Conservation (phyloP, 768 basidiomycete genomes). For the Mycena alexandri region DNA sequence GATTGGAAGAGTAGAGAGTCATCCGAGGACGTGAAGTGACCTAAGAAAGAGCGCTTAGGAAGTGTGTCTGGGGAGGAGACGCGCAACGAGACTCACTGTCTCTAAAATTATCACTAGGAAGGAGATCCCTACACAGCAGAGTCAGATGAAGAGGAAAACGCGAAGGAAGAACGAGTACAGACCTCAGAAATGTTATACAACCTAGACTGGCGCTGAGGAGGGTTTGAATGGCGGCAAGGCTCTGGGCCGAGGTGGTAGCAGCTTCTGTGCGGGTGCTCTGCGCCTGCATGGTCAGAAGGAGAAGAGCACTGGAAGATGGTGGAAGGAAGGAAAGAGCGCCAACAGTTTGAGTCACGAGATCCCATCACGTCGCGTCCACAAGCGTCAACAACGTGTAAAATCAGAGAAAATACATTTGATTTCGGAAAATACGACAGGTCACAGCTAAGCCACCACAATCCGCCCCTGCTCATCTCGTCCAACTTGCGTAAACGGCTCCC, state of each 20-base stretch:
- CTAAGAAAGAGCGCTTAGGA: conserved; percentile 45
- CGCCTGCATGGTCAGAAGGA: conserved; percentile 54
- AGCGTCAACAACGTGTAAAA: neutral
- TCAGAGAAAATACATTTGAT: neutral
- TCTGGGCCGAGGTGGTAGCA: conserved; percentile 68
- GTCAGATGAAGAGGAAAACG: conserved; percentile 8
- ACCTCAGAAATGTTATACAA: conserved; percentile 84
- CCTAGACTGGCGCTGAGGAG: conserved; percentile 80
- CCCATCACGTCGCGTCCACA: conserved; percentile 8
- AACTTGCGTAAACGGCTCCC: conserved; percentile 7
- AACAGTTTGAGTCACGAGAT: neutral
- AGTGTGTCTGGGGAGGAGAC: conserved; percentile 17
- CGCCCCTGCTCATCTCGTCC: conserved; percentile 6
- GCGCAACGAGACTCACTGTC: conserved; percentile 59
- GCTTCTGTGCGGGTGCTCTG: conserved; percentile 51
- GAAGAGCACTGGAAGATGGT: conserved; percentile 36
- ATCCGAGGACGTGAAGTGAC: conserved; percentile 67
- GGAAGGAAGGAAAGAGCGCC: neutral
- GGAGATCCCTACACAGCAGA: conserved; percentile 64
- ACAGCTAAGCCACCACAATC: conserved; percentile 7
- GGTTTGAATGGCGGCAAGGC: conserved; percentile 78
- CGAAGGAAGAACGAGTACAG: conserved; percentile 12
- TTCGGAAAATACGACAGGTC: neutral
- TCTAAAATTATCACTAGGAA: conserved; percentile 85
- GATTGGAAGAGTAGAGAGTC: conserved; percentile 51